Evolutionary conservation across 2,329 filamentous ascomycete genomes (phyloP), one percentile per base, ranked within the genome.

Genomic region (Diaporthe eres): DNA sequence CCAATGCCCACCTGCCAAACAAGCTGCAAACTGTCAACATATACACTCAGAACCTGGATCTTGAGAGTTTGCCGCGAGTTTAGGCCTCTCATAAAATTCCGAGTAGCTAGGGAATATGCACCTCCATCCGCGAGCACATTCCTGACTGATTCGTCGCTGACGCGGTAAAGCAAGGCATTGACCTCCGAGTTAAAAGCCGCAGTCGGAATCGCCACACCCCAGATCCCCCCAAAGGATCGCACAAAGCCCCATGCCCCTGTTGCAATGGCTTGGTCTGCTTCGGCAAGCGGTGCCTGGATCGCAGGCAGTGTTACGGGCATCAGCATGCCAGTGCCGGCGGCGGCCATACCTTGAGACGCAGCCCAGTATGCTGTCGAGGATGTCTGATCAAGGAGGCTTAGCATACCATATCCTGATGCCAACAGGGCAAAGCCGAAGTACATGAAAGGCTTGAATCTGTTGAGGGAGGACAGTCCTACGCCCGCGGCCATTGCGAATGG

Each of bases 141-240:
- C 12, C 57, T 31, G 6, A 63, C 19, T 1, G 9, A n/a, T 42
- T 22, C 28, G 15, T 63, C 28, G 10, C 13, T 53, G 31, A 72
- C n/a, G 44, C 42, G n/a, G 22, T 19, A n/a, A 6, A 63, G 5
- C 28, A 63, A 31, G 2, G 34, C 17, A 19, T 61, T 63, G 57
- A 55, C 44, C 19, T 25, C 44, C 5, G 71, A 61, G 9, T 72
- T 72, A 78, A 86, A 88, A 42, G 88, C 81, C 5, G 84, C 81
- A 1, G 82, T 83, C 0, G 85, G 84, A 34, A 90, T 84, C 0
- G 86, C 82, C 0, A 87, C 83, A 13, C 87, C 88, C 79, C 88
- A 85, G 4, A 86, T 83, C 13, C 82, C 81, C 0, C 88, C 88
- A 25, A 89, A 85, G 51, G 80, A 83, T 10, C 88, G 83, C 75